These are phyloP conservation scores for Wilcoxina mikolae DNA, from an alignment of 495 filamentous ascomycete genomes.

Conservation along the genomic window DNA sequence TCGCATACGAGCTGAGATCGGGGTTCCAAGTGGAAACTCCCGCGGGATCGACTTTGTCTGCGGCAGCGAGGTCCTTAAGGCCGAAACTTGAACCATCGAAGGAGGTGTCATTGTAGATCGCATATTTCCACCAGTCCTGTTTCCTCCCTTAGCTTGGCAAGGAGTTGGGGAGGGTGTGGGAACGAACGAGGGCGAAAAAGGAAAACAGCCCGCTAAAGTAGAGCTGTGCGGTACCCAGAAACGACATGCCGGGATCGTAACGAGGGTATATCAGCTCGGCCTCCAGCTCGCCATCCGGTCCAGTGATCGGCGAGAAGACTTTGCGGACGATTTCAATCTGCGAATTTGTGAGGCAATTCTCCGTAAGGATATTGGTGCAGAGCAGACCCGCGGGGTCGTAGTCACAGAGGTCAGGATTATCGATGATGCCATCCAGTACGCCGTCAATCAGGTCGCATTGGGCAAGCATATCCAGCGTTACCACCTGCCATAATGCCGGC, in stretches of 20 bases:
- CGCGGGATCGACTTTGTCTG: slow-evolving; percentile 36
- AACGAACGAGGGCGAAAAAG: too few species aligned
- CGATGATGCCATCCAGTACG: slow-evolving; percentile 48
- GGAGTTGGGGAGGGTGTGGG: too few species aligned
- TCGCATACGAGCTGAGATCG: slow-evolving; percentile 44
- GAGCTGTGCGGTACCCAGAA: slow-evolving; percentile 16
- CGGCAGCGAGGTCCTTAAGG: slow-evolving; percentile 30
- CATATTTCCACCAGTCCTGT: slow-evolving; percentile 30
- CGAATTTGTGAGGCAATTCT: slow-evolving; percentile 41
- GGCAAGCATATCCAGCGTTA: slow-evolving; percentile 43
- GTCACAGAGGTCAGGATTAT: slow-evolving; percentile 43
- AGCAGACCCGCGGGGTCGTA: slow-evolving; percentile 40
- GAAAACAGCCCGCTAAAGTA: background rate
- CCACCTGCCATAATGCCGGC: slow-evolving; percentile 35
- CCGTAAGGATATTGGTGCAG: slow-evolving; percentile 32
- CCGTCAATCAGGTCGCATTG: slow-evolving; percentile 57
- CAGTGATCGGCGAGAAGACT: slow-evolving; percentile 40
- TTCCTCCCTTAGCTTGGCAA: too few species aligned
- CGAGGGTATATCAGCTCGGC: slow-evolving; percentile 43
- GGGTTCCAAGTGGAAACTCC: slow-evolving; percentile 36
- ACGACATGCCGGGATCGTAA: slow-evolving; percentile 31
- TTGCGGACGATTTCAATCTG: slow-evolving; percentile 43
- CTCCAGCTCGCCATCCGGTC: too few species aligned
- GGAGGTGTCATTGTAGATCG: background rate
- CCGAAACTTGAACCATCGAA: slow-evolving; percentile 5